Evolutionary conservation across 305 asterid genomes (phyloP), one percentile per base, ranked within the genome.

Genomic region (Plantago coronopus): DNA sequence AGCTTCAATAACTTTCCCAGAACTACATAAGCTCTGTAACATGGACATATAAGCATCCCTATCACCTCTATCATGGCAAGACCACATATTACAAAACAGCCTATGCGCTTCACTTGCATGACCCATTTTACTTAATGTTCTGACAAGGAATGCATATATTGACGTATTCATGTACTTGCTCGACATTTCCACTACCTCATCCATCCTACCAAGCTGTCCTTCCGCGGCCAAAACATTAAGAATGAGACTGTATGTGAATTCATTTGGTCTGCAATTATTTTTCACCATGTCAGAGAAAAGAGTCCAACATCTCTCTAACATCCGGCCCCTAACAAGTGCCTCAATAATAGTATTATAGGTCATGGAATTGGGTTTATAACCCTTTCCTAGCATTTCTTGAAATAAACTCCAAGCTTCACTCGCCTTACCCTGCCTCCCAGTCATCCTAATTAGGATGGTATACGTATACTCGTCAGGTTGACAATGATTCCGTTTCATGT

Each of bases 51-150:
- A 93, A 10, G 97, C 97, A 73, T 79, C 91, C 65, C 93, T 80
- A 62, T 93, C 98, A 56, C 98, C 98, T 77, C 73, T 74, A 66
- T 85, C 89, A 63, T 89, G 96, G 78, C 84, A 93, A 62, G 54
- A 76, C 98, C 97, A 91, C 98, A 91, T 88, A 65, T 78, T 78
- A 68, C 96, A 84, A 65, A 91, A 91, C 38, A 91, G 69, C 77
- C 95, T 74, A 73, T 91, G 97, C 55, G 98, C 96, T 83, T 91
- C 97, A 49, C 66, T 75, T 17, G 95, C 83, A 65, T 88, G 89
- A 13, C 98, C 98, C 57, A 88, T 59, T 71, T 84, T 91, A 77
- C 87, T 79, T 44, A 88, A 71, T 23, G 78, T 83, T 63, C 89
- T 78, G 69, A 91, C 88, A 38, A 91, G 91, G 64, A 74, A 86